A percentile compares a stretch with the other conserved stretches of the same genome.
phyloP scores from a whole-genome alignment of 2,329 filamentous ascomycete genomes.

The Verticillium tricorpus region DNA sequence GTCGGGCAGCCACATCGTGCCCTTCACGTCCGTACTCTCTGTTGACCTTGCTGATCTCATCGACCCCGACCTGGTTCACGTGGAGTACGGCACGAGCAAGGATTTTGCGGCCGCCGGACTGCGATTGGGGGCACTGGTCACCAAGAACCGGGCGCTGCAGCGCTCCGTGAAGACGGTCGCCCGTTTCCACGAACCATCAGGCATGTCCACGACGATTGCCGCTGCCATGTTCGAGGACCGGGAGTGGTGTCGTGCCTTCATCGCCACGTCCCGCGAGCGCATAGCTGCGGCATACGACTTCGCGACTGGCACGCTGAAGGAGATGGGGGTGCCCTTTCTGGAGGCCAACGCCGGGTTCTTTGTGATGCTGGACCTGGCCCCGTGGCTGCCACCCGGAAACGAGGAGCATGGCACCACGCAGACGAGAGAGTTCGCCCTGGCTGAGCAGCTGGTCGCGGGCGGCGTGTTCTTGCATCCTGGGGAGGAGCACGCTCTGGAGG shows the following conservation, averaged over 20 bases:
- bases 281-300: slow-evolving; percentile 35
- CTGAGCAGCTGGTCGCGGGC: slow-evolving; percentile 34
- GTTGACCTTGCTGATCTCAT: slow-evolving; percentile 39
- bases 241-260: slow-evolving; percentile 38
- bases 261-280: slow-evolving; percentile 30
- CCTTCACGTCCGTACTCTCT: slow-evolving; percentile 45
- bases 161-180: slow-evolving; percentile 31
- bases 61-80: slow-evolving; percentile 42
- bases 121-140: slow-evolving; percentile 44
- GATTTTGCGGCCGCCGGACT: slow-evolving; percentile 52
- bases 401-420: slow-evolving; percentile 18
- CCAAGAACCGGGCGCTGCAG: slow-evolving; percentile 24
- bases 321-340: slow-evolving; percentile 38
- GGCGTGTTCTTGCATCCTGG: slow-evolving; percentile 47
- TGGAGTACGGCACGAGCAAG: slow-evolving; percentile 40
- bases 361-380: slow-evolving; percentile 47
- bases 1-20: slow-evolving; percentile 16
- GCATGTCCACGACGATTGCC: slow-evolving; percentile 34
- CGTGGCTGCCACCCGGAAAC: slow-evolving; percentile 26
- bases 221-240: slow-evolving; percentile 41
- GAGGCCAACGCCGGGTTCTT: slow-evolving; percentile 55
- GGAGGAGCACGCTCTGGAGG: slow-evolving; percentile 37
- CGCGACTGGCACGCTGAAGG: slow-evolving; percentile 29
- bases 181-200: slow-evolving; percentile 44
- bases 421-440: slow-evolving; percentile 38